Base-by-base conservation (phyloP, 2,329 filamentous ascomycete genomes). In the Diaporthe citriasiana region DNA sequence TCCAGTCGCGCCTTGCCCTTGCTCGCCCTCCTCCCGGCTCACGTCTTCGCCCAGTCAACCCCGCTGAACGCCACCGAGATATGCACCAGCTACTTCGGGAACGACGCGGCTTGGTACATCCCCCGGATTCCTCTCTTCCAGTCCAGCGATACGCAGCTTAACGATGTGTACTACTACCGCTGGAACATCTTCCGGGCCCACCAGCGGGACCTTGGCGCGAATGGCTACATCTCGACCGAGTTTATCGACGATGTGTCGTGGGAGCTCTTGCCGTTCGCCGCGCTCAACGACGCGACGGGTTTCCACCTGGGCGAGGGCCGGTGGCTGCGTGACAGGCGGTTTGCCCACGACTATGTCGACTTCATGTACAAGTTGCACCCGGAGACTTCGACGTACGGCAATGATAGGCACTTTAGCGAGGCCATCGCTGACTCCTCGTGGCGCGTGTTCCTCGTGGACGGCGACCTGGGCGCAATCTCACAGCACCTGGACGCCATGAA, bases 131-230 rank as follows among this genome's bases (percentile, higher is more conserved):
- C 83, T 1, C 82, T 82, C 70, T 85, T 84, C 73, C 82, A 84
- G 66, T 81, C 81, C 25, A 83, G 82, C 65, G 82, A 84, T 70
- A 59, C 78, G 1, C 76, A 81, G 13, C 80, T 85, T 22, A 82
- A 81, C 1, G 82, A 85, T 25, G 84, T 86, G 13, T 86, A 85
- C 77, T 86, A 86, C 77, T 86, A 86, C 74, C 83, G 84, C 42
- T 85, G 84, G 84, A 82, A 80, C 35, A 80, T 86, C 35, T 86
- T 84, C 78, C 81, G 84, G 3, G 80, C 84, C 0, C 84, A 86
- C 73, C 84, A 85, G 76, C 82, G 84, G 35, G 84, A 86, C 70
- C 78, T 85, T 0, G 84, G 84, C 12, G 73, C 81, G 3, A 78
- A 82, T 22, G 84, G 84, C 2, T 86, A 81, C 76, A 85, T 86